Base-by-base conservation (phyloP, 768 basidiomycete genomes). In the Hemileccinum rubropunctum region DNA sequence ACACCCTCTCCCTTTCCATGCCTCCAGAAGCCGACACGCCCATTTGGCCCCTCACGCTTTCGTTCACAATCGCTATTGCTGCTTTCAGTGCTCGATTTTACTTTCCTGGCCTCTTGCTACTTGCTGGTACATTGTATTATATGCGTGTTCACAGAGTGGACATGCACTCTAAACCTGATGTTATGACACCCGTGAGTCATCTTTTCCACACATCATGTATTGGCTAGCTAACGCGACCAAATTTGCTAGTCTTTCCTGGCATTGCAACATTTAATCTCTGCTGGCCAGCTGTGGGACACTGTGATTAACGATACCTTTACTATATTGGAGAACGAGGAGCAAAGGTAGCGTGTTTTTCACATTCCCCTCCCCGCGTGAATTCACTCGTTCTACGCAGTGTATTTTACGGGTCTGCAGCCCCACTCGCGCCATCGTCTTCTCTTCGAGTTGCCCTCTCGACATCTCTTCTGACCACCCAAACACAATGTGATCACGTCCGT, bases 401-500 rank as follows among this genome's bases (percentile, higher is more conserved):
- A 41, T 74, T 70, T 50, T 68, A 74, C 52, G 71, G 76, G 23
- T 6, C 23, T 23, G 23, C 72, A 20, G 73, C 75, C 47, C 72
- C 79, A 4, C 54, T 32, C 30, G 47, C 52, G 11, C 47, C 60
- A 1, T 60, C 62, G 18, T 62, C 68, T 17, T 45, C 68, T 42
- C 76, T 91, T 53, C 84, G 86, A 43, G 72, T 87, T 14, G 78
- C 88, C 9, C 76, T 93, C 3, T 82, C 86, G 45, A 83, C 87
- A 2, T 82, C 87, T 15, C 75, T 91, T 13, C 76, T 84, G 61
- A 85, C 82, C 12, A 90, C 87, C 0, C 86, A 89, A 60, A 81
- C 76, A 0, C 89, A 92, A 67, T 87, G 84, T 60, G 90, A 91
- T 61, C 87, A 86, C 50, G 81, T 92, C 55, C 86, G 91, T 28